Percentiles rank a stretch among this genome's conserved stretches.
Conservation (phyloP, 192 early-diverging fungal genomes). For the Coemansia sp. region DNA sequence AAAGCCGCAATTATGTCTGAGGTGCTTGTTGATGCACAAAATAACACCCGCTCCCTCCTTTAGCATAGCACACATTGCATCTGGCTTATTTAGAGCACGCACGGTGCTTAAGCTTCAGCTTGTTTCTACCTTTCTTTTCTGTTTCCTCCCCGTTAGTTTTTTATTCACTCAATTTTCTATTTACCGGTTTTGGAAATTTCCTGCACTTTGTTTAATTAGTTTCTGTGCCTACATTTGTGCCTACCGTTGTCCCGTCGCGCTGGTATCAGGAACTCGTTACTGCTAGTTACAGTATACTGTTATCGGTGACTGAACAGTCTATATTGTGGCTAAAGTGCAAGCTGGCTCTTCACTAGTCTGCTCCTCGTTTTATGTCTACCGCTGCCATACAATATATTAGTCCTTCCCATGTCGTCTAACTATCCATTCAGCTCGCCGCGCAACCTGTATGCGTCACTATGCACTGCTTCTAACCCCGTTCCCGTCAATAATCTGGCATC, state of each 20-base stretch:
- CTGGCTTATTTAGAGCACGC: not conserved
- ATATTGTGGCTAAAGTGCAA: not conserved
- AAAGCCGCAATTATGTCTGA: not conserved
- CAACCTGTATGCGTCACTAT: conserved; percentile 13
- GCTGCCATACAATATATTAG: not conserved
- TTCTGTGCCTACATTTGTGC: not conserved
- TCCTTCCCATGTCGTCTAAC: conserved; percentile 6
- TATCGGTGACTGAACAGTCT: not conserved
- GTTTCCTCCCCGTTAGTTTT: not conserved
- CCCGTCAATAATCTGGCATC: not conserved
- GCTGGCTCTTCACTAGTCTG: conserved; percentile 1
- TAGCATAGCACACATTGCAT: not conserved
- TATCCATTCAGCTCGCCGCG: conserved; percentile 8
- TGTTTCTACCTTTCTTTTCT: not conserved
- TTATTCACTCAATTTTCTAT: not conserved
- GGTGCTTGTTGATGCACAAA: not conserved
- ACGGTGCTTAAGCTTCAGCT: not conserved
- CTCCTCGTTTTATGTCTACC: not conserved
- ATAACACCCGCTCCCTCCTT: not conserved
- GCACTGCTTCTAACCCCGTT: conserved; percentile 6
- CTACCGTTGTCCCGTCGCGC: not conserved
- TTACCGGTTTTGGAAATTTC: not conserved
- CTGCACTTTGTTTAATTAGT: not conserved
- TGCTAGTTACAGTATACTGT: not conserved
- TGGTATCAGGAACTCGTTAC: not conserved